Evolutionary conservation across 345 rosid genomes (phyloP).

Genomic region (Brassica nigra): DNA sequence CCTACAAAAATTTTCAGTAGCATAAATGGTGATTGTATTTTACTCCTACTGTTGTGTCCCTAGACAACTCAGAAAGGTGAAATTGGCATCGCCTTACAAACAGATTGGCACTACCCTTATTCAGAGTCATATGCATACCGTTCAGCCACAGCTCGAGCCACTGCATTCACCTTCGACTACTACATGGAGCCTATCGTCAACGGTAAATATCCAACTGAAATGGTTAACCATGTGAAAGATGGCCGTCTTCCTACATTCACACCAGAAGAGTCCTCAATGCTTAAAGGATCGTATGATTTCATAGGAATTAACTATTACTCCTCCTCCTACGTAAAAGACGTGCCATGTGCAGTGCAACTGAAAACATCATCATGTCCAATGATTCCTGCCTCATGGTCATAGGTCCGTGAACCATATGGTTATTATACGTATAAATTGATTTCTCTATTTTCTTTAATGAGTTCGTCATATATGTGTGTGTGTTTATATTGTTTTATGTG

Average conservation of each 20-base stretch:
- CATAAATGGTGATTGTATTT: not conserved
- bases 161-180: slow-evolving; percentile 52
- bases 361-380: slow-evolving; percentile 39
- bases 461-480: not conserved
- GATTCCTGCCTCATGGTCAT: slow-evolving; percentile 41
- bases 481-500: slow-evolving; percentile 20
- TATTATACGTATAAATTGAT: not conserved
- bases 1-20: not conserved
- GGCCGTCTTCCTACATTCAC: slow-evolving; percentile 48
- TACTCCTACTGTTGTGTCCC: not conserved
- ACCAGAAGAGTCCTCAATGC: slow-evolving; percentile 32
- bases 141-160: slow-evolving; percentile 41
- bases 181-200: slow-evolving; percentile 44
- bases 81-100: slow-evolving; percentile 46
- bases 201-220: slow-evolving; percentile 46
- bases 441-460: not conserved
- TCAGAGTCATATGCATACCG: slow-evolving; percentile 21
- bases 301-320: slow-evolving; percentile 55
- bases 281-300: slow-evolving; percentile 53
- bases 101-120: slow-evolving; percentile 48
- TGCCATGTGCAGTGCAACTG: slow-evolving; percentile 9
- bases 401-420: slow-evolving; percentile 15
- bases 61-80: slow-evolving; percentile 51
- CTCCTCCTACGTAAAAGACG: slow-evolving; percentile 34
- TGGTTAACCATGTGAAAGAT: slow-evolving; percentile 42